A percentile compares a stretch with the other conserved stretches of the same genome.
Evolutionary conservation across 352 stramenopile species (phyloP).

Genomic region (Pythium monospermum): DNA sequence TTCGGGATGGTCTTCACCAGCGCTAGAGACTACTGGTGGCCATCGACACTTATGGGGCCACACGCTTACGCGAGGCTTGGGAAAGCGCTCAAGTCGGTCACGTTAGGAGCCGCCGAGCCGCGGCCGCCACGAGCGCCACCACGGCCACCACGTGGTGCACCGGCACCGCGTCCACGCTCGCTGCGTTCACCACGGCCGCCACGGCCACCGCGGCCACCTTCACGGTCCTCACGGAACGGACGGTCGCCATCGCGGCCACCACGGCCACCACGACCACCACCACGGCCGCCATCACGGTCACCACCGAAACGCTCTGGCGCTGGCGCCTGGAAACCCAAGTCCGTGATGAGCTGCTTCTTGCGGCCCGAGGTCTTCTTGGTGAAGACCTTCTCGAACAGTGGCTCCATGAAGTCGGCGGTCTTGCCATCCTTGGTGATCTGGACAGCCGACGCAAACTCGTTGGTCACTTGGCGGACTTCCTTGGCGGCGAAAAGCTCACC

Average conservation of each 20-base stretch:
- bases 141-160: constrained; percentile 5
- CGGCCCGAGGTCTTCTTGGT: constrained; percentile 92
- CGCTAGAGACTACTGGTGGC: constrained; percentile 30
- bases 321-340: constrained; percentile 77
- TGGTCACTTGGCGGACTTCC: constrained; percentile 82
- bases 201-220: constrained; percentile 2
- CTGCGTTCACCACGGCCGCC: constrained; percentile 29
- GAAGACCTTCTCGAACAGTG: constrained; percentile 92
- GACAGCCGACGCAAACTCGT: constrained; percentile 82
- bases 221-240: constrained; percentile 27
- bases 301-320: constrained; percentile 72
- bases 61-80: constrained; percentile 70
- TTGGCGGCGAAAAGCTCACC: constrained; percentile 78
- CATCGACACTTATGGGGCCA: constrained; percentile 27
- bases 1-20: constrained; percentile 24
- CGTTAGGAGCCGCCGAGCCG: constrained; percentile 42
- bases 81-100: constrained; percentile 83
- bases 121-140: constrained; percentile 7
- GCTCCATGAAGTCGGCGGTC: constrained; percentile 85
- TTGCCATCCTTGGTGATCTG: constrained; percentile 84
- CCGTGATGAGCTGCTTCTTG: constrained; percentile 91
- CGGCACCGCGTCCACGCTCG: constrained; percentile 12
- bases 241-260: no score
- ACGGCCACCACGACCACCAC: constrained; percentile 49
- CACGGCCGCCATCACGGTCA: constrained; percentile 42